Evolutionary conservation across 2,329 filamentous ascomycete genomes (phyloP).

Genomic region (Penicillium expansum): DNA sequence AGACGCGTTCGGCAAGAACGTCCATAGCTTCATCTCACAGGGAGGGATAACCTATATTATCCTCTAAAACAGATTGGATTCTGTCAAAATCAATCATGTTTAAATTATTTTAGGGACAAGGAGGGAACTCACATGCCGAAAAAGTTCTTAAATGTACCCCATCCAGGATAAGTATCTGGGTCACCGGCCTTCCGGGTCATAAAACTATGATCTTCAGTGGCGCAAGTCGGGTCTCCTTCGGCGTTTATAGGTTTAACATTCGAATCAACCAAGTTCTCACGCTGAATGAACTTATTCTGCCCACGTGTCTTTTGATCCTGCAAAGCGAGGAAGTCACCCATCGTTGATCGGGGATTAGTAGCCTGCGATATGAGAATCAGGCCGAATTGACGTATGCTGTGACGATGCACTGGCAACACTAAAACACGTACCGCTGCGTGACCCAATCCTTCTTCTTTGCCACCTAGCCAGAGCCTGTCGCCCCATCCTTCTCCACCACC

Average conservation of each 20-base stretch:
- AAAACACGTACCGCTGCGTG: constrained; percentile 25
- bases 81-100: background rate
- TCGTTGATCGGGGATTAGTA: constrained; percentile 23
- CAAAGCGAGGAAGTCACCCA: constrained; percentile 29
- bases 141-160: constrained; percentile 27
- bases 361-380: constrained; percentile 12
- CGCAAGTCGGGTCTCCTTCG: constrained; percentile 20
- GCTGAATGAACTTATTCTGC: constrained; percentile 19
- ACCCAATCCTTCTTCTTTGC: constrained; percentile 21
- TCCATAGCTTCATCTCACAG: background rate
- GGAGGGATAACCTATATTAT: too few relatives aligned
- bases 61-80: background rate
- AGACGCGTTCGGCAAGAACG: background rate
- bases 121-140: constrained; percentile 11
- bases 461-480: constrained; percentile 26
- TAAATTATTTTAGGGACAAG: background rate
- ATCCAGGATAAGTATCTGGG: constrained; percentile 31
- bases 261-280: constrained; percentile 6
- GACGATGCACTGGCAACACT: too few relatives aligned
- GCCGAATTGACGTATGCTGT: background rate
- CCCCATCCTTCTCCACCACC: constrained; percentile 24
- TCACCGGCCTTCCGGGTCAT: constrained; percentile 28
- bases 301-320: constrained; percentile 29
- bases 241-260: constrained; percentile 4
- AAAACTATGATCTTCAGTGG: constrained; percentile 35